Base-by-base conservation (phyloP, 1,139 yeast species). In the Saccharomycopsis hybrid region DNA sequence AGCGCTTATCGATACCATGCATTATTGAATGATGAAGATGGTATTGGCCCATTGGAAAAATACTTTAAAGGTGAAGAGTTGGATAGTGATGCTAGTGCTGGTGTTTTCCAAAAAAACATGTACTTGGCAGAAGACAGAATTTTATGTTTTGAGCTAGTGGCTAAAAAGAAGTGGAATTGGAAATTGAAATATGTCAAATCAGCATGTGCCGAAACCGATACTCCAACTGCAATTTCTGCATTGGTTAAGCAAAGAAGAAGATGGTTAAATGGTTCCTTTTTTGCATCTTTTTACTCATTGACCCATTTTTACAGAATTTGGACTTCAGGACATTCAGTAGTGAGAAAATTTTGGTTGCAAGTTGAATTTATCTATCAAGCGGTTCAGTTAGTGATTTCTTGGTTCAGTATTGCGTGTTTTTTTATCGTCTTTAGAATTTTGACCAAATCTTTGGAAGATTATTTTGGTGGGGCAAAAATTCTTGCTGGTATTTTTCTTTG, bases 251-350 rank as follows among this genome's bases (percentile, higher is more conserved):
- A 89, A 65, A 82, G 97, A 71, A 78, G 97, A 67, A 82, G 97
- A 68, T 89, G 97, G 97, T 75, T 89, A 55, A 90, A 90, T 65
- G 97, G 97, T 63, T 94, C 97, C 0, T 90, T 90, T 64, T 95
- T 95, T 62, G 97, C 98, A 1, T 92, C 96, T 1, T 72, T 92
- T 51, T 92, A 89, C 62, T 77, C 96, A 0, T 74, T 88, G 58
- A 73, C 80, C 56, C 89, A 89, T 62, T 82, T 82, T 59, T 77
- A 74, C 53, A 77, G 80, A 57, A 74, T 92, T 42, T 86, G 94
- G 82, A 65, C 69, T 4, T 85, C 96, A 9, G 85, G 84, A 43
- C 98, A 92, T 65, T 80, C 87, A 33, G 57, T 71, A 24, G 63
- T 80, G 25, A 76, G 97, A 60, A 85, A 88, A 63, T 59, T 86